These are phyloP conservation scores for Aureobasidium namibiae DNA, from an alignment of 2,329 filamentous ascomycete genomes.

Conservation along the genomic window DNA sequence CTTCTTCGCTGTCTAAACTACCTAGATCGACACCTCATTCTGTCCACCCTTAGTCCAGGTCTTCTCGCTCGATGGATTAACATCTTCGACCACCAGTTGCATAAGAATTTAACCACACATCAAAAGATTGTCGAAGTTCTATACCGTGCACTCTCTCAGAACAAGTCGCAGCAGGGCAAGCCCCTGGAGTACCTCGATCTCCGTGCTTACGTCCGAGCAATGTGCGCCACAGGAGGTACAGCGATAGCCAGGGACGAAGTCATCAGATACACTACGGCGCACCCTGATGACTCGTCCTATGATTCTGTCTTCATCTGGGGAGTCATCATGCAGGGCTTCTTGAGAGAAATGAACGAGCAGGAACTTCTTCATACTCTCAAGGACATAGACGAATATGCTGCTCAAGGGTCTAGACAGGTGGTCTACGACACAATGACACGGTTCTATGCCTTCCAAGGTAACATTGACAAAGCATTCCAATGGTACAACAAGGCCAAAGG, in stretches of 20 bases:
- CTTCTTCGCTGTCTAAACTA: constrained; percentile 54
- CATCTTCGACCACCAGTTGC: background rate
- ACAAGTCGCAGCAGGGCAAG: background rate
- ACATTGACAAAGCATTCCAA: constrained; percentile 52
- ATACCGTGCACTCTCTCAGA: background rate
- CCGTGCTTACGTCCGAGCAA: background rate
- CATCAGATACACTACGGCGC: background rate
- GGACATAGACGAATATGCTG: constrained; percentile 36
- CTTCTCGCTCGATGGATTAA: background rate
- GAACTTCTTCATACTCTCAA: constrained; percentile 51
- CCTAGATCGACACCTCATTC: constrained; percentile 34
- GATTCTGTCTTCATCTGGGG: too few species aligned
- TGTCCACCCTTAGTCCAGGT: background rate
- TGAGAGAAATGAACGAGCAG: constrained; percentile 48
- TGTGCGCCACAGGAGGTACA: background rate
- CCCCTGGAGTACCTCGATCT: background rate
- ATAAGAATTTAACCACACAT: background rate
- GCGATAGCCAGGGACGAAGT: background rate
- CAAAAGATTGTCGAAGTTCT: background rate
- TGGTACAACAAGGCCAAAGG: constrained; percentile 57
- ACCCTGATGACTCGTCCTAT: too few species aligned
- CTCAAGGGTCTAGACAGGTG: background rate
- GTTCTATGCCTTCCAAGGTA: constrained; percentile 53
- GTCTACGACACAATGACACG: constrained; percentile 28
- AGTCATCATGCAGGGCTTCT: constrained; percentile 49